phyloP scores from a whole-genome alignment of 2,329 filamentous ascomycete genomes.

The Talaromyces amestolkiae region DNA sequence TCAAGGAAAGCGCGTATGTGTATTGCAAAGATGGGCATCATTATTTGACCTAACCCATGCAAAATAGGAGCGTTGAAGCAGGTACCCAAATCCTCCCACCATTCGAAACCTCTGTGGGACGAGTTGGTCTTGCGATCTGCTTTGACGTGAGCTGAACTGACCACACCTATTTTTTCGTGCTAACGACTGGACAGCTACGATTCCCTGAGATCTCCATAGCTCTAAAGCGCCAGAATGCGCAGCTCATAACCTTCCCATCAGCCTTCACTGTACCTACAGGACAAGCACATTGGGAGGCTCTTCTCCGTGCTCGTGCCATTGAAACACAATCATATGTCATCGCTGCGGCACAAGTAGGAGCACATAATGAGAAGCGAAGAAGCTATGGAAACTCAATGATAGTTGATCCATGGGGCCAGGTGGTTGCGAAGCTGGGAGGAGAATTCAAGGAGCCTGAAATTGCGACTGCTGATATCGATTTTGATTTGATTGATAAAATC shows the following conservation, averaged over 20 bases:
- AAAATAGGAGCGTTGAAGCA: constrained; percentile 60
- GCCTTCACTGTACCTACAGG: constrained; percentile 89
- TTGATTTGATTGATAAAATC: constrained; percentile 51
- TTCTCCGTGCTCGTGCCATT: constrained; percentile 77
- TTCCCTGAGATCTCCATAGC: constrained; percentile 74
- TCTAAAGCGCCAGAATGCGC: constrained; percentile 64
- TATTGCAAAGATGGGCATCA: background rate
- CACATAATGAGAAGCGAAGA: constrained; percentile 69
- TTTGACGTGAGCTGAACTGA: constrained; percentile 62
- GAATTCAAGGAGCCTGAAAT: constrained; percentile 47
- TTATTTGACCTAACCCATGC: background rate
- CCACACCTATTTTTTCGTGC: background rate
- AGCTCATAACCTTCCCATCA: constrained; percentile 81
- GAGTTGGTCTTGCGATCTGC: constrained; percentile 78
- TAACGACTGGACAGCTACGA: constrained; percentile 53
- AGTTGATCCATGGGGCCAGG: constrained; percentile 79
- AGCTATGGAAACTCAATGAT: constrained; percentile 87
- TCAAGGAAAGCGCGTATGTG: constrained; percentile 59
- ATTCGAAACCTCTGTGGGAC: constrained; percentile 70
- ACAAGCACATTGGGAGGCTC: constrained; percentile 76
- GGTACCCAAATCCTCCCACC: constrained; percentile 65
- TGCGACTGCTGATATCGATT: constrained; percentile 54
- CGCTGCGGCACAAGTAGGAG: constrained; percentile 77
- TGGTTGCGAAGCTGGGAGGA: constrained; percentile 63
- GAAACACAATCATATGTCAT: constrained; percentile 87